A percentile compares a stretch with the other conserved stretches of the same genome.
phyloP scores from a whole-genome alignment of 257 asterid genomes.

The Cynanchum wilfordii region DNA sequence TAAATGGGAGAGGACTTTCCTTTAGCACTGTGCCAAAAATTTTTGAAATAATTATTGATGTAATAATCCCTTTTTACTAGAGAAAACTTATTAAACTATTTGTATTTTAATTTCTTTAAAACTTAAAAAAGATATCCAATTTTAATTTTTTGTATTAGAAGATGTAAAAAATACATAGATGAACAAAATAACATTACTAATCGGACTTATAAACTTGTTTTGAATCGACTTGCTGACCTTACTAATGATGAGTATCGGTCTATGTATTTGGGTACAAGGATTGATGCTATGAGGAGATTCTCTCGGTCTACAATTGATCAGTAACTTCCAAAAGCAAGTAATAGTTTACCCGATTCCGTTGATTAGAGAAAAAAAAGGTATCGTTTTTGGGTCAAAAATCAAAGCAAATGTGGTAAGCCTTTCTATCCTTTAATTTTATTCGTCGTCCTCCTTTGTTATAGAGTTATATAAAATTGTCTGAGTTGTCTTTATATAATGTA shows the following conservation, averaged over 20 bases:
- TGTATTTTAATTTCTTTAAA: too few species aligned
- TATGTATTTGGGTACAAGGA: constrained; percentile 40
- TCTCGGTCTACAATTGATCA: constrained; percentile 31
- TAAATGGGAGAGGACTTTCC: too few species aligned
- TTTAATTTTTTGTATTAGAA: too few species aligned
- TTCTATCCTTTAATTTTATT: neutral
- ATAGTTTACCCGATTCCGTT: constrained; percentile 61
- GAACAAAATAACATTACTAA: constrained; percentile 45
- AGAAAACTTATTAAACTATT: too few species aligned
- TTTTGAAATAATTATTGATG: too few species aligned
- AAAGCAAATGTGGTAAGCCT: constrained; percentile 68
- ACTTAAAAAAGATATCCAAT: too few species aligned
- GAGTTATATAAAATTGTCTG: neutral
- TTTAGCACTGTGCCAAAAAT: too few species aligned
- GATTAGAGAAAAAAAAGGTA: constrained; percentile 76
- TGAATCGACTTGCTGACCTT: constrained; percentile 72
- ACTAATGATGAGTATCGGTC: constrained; percentile 65
- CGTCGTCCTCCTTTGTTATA: neutral
- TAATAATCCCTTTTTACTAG: too few species aligned
- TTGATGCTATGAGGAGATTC: constrained; percentile 30
- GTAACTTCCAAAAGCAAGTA: constrained; percentile 39
- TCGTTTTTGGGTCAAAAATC: constrained; percentile 58
- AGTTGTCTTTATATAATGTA: constrained; percentile 13
- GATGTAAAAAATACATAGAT: constrained; percentile 67
- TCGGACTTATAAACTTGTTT: constrained; percentile 52